Evolutionary conservation across 2,329 filamentous ascomycete genomes (phyloP).

Genomic region (Laburnicola sp.): DNA sequence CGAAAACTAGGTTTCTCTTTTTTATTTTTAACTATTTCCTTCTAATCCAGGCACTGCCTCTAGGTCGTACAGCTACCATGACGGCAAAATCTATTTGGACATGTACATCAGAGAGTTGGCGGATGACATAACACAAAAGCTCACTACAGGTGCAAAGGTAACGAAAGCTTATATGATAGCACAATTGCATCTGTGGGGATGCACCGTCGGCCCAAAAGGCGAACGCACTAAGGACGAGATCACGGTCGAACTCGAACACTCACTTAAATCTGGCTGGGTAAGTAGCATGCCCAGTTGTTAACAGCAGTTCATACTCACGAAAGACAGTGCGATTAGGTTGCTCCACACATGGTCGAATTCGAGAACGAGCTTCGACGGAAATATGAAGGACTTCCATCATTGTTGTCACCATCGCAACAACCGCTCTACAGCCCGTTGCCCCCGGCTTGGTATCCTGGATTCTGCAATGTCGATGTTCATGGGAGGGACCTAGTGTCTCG

Average conservation of each 20-base stretch:
- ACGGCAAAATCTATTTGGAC: background rate
- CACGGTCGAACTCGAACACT: background rate
- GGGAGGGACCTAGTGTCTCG: background rate
- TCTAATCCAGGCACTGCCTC: background rate
- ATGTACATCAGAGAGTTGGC: background rate
- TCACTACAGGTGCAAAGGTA: background rate
- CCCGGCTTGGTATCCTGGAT: background rate
- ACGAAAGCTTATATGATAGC: conserved; percentile 1
- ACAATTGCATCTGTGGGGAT: conserved; percentile 3
- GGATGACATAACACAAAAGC: background rate
- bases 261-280: conserved; percentile 1
- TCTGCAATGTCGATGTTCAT: background rate
- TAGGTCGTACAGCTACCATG: background rate
- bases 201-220: background rate
- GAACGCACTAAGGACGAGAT: conserved; percentile 1
- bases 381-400: background rate
- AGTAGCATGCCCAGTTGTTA: background rate
- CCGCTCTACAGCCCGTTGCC: background rate
- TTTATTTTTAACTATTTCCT: too few relatives aligned
- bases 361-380: conserved; percentile 2
- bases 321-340: conserved; percentile 7
- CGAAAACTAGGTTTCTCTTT: too few relatives aligned
- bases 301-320: too few relatives aligned
- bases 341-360: conserved; percentile 6
- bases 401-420: background rate